Evolutionary conservation across 257 asterid genomes (phyloP).

Genomic region (Scutellaria baicalensis): DNA sequence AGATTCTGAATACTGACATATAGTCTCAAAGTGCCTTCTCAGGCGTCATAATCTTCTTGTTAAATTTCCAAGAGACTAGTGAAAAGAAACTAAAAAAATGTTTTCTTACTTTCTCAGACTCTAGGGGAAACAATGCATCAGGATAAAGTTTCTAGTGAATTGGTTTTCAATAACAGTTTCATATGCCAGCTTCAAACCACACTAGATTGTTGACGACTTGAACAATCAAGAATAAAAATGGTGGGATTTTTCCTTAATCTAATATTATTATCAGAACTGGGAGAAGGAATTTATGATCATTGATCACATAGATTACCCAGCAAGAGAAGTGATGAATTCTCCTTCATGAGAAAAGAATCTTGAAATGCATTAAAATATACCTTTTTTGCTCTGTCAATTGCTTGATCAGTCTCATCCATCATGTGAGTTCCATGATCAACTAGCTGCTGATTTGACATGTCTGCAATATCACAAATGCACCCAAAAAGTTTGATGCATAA

Average conservation of each 20-base stretch:
- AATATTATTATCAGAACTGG: not conserved
- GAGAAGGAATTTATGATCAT: not conserved
- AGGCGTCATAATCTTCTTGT: not conserved
- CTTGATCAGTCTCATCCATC: constrained; percentile 97
- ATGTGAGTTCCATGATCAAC: constrained; percentile 71
- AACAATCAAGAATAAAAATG: constrained; percentile 3
- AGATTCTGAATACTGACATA: not conserved
- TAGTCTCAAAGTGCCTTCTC: not conserved
- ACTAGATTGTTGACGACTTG: not conserved
- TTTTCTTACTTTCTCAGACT: not conserved
- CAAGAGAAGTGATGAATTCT: constrained; percentile 3
- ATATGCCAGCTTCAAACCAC: not conserved
- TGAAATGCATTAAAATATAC: constrained; percentile 21
- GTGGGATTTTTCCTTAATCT: not conserved
- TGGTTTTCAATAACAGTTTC: not conserved
- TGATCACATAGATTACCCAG: not conserved
- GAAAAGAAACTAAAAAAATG: not conserved
- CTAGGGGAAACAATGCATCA: not conserved
- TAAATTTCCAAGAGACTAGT: not conserved
- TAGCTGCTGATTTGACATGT: constrained; percentile 87
- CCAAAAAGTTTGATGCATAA: constrained; percentile 19
- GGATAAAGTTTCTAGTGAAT: not conserved
- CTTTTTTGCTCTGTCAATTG: constrained; percentile 84
- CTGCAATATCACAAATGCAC: constrained; percentile 37
- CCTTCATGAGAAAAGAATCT: constrained; percentile 6